Conservation (phyloP, 345 rosid genomes). For the Salix viminalis region DNA sequence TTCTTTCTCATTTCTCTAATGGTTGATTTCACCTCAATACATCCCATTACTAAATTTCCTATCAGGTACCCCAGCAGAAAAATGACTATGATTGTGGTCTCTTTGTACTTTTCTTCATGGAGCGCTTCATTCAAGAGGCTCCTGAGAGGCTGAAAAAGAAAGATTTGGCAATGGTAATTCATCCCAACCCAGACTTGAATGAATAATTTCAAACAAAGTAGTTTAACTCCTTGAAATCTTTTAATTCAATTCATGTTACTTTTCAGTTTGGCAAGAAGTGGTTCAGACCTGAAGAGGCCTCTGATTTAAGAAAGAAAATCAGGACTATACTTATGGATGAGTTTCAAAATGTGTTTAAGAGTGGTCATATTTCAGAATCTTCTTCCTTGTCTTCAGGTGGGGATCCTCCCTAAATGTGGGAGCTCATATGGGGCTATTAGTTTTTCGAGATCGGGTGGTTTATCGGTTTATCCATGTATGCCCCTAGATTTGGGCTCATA, state of each 20-base stretch:
- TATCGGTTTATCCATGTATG: conserved; percentile 7
- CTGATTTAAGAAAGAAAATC: conserved; percentile 67
- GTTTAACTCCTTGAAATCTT: not conserved
- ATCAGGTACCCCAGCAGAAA: conserved; percentile 90
- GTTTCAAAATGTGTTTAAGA: conserved; percentile 34
- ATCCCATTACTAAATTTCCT: not conserved
- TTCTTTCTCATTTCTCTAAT: not conserved
- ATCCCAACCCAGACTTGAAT: not conserved
- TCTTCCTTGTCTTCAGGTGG: conserved; percentile 11
- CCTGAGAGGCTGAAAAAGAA: conserved; percentile 75
- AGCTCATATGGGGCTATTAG: not conserved
- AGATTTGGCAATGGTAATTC: conserved; percentile 64
- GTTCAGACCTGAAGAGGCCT: conserved; percentile 88
- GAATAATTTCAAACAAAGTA: not conserved
- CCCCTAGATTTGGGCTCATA: conserved; percentile 15
- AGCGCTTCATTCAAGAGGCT: conserved; percentile 77
- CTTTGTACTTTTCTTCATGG: conserved; percentile 81
- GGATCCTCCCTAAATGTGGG: conserved; percentile 19
- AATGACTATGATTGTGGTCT: conserved; percentile 93
- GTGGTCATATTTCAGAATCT: not conserved
- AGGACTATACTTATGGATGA: conserved; percentile 43
- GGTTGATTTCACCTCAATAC: not conserved
- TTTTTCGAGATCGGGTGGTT: not conserved
- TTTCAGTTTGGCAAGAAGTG: conserved; percentile 76
- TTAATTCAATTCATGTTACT: not conserved